Base-by-base conservation (phyloP, 2,329 filamentous ascomycete species). In the Torrubiella hemipterigena region DNA sequence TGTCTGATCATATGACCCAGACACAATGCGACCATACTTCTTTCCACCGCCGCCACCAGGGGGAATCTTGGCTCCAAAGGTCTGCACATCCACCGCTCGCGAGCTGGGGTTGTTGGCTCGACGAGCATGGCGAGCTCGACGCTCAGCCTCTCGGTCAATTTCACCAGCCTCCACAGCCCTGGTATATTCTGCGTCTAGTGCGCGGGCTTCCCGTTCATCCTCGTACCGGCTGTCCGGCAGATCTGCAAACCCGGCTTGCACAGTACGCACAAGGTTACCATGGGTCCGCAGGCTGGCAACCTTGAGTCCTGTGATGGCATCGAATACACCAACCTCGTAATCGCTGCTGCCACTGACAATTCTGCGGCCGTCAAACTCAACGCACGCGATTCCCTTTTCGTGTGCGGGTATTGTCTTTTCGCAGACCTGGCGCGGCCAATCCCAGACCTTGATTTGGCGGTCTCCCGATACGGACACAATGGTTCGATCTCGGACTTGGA, bases 301-400 rank as follows among this genome's bases (percentile, higher is more conserved):
- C 54, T 96, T 87, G 9, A 91, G 77, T 4, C 82, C 81, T 0
- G 85, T 86, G 27, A 73, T 70, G 27, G 81, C 78, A 50, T 96
- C 91, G 51, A 93, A 98, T 14, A 98, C 91, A 43, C 91, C 86
- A 19, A 98, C 85, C 24, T 91, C 87, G 50, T 93, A 86, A 53
- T 98, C 91, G 44, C 87, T 95, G 54, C 87, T 95, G 3, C 91
- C 91, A 45, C 85, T 95, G 31, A 98, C 85, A 39, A 98, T 93
- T 14, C 91, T 75, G 30, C 84, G 77, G 17, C 85, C 86, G 50
- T 98, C 91, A 49, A 91, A 96, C 55, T 98, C 89, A 12, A 98
- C 87, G 52, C 91, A 98, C 3, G 91, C 91, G 45, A 98, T 96
- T 19, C 91, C 91, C 52, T 98, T 98, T 40, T 74, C 75, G 47